Conservation (phyloP, 148 eudicot genomes). For the Beta vulgaris region DNA sequence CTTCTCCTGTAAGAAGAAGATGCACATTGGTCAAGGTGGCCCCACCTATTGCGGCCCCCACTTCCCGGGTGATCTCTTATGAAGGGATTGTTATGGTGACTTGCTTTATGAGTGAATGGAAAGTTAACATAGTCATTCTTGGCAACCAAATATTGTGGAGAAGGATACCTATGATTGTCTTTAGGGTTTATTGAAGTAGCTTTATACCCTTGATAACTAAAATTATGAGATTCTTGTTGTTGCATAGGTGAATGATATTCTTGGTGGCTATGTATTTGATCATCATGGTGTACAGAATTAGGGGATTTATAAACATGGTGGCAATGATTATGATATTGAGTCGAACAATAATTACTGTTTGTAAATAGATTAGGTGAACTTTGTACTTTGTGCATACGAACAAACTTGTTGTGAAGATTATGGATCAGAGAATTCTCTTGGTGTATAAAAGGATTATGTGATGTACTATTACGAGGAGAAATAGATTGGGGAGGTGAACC, state of each 20-base stretch:
- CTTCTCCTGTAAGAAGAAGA: conserved; percentile 12
- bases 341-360: conserved; percentile 5
- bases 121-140: conserved; percentile 12
- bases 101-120: neutral
- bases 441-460: neutral
- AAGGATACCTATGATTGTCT: conserved; percentile 10
- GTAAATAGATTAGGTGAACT: conserved; percentile 64
- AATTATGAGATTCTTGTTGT: neutral
- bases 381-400: conserved; percentile 40
- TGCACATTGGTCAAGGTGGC: conserved; percentile 30
- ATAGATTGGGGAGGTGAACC: conserved; percentile 53
- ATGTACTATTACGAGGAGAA: conserved; percentile 38
- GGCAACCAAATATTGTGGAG: neutral
- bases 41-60: conserved; percentile 38
- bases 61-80: conserved; percentile 27
- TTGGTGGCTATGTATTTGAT: neutral
- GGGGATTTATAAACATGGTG: conserved; percentile 21
- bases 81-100: conserved; percentile 15
- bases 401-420: conserved; percentile 10
- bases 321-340: conserved; percentile 20
- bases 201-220: neutral
- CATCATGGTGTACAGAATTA: neutral
- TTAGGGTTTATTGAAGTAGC: conserved; percentile 11
- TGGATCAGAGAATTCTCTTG: conserved; percentile 21
- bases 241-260: conserved; percentile 12